Base-by-base conservation (phyloP, 495 filamentous ascomycete genomes). In the Penicillium waksmanii region DNA sequence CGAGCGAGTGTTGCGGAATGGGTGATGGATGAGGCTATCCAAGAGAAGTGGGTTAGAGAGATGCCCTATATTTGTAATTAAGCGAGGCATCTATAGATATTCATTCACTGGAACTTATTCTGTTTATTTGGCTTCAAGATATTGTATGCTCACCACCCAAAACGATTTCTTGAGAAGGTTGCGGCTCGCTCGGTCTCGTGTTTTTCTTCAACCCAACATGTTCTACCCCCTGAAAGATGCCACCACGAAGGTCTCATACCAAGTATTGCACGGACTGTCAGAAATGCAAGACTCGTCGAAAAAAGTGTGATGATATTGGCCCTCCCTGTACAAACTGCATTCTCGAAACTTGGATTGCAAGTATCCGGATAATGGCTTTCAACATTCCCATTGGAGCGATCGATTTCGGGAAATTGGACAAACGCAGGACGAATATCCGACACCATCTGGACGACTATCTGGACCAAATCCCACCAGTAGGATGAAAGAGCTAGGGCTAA, bases 301-400 rank as follows among this genome's bases (percentile, higher is more conserved):
- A 64, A 17, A 69, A 66, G 60, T 69, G 66, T 42, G 63, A 69
- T 27, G 66, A 69, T 23, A 34, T 31, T 5, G 63, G 56, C 7
- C 66, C 66, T 12, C 36, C 25, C 15, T 69, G 66, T 36, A 38
- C 33, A 4, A 57, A 52, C 12, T 69, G 66, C 50, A 51, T 33
- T 53, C 43, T 36, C 60, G 59, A 40, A 47, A 55, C 1, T 19
- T 62, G 3, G 8, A 33, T 6, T 69, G 63, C 38, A 18, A 36
- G 10, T 66, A 60, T 47, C 18, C 44, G 1, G 52, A 54, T 48
- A 4, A 54, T 43, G 27, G 40, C 13, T 31, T 51, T 15, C 60
- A n/a, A 25, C 15, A 40, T 12, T 40, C 44, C 17, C 15, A 27
- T 19, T 12, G 60, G 25, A 36, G 31, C 33, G 34, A n/a, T 15